Conservation (phyloP, 192 early-diverging fungal genomes). For the Spizellomyces sp. region DNA sequence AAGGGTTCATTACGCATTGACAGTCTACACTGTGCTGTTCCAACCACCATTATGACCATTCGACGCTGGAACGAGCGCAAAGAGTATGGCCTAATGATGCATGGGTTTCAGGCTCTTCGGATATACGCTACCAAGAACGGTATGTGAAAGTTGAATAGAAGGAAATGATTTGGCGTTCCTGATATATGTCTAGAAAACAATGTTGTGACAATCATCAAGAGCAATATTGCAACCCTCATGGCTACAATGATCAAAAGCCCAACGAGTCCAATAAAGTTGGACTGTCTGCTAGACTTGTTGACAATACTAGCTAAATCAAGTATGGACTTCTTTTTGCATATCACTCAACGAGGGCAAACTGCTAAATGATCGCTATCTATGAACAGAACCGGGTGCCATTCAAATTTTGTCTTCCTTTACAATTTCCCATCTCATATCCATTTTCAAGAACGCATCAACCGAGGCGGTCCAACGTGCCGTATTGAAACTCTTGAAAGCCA, state of each 20-base stretch:
- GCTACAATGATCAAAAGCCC: too few relatives aligned
- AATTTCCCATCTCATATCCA: conserved; percentile 30
- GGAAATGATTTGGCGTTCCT: not conserved
- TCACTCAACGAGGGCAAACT: too few relatives aligned
- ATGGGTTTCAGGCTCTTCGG: conserved; percentile 38
- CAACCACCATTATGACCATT: conserved; percentile 34
- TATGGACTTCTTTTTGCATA: too few relatives aligned
- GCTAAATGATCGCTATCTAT: too few relatives aligned
- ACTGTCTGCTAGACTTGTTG: too few relatives aligned
- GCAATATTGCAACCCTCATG: conserved; percentile 32
- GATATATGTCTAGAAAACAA: conserved; percentile 43
- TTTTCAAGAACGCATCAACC: conserved; percentile 26
- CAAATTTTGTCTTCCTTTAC: not conserved
- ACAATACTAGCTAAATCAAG: too few relatives aligned
- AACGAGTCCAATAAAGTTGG: too few relatives aligned
- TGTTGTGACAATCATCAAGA: conserved; percentile 41
- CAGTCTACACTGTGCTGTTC: conserved; percentile 40
- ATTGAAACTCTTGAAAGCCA: conserved; percentile 40
- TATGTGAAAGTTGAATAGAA: not conserved
- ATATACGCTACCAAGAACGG: conserved; percentile 44
- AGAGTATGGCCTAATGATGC: conserved; percentile 32
- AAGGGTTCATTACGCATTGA: not conserved
- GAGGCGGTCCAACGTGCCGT: conserved; percentile 40
- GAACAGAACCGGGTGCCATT: too few relatives aligned
- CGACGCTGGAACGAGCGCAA: conserved; percentile 43